Conservation (phyloP, 1,284 basidiomycete species). For the Volvariella surrecta region DNA sequence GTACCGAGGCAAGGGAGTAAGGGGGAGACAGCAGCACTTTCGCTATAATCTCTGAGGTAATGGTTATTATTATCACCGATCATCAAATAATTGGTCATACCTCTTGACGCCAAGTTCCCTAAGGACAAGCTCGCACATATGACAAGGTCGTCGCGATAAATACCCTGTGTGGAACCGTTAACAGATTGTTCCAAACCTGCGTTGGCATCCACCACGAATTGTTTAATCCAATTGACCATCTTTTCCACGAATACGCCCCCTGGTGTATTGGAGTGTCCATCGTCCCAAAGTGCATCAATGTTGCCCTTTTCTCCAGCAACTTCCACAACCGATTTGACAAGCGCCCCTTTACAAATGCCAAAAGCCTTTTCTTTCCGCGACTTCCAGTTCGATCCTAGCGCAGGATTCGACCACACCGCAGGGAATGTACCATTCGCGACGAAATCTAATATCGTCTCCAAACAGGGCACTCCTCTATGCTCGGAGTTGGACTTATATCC, state of each 20-base stretch:
- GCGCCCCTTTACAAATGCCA: conserved; percentile 73
- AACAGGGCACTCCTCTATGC: conserved; percentile 47
- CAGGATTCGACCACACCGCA: conserved; percentile 45
- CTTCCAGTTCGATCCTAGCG: conserved; percentile 18
- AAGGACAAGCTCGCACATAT: conserved; percentile 78
- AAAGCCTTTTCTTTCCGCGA: conserved; percentile 53
- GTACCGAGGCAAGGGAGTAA: conserved; percentile 38
- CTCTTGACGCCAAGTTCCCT: conserved; percentile 74
- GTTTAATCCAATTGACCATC: conserved; percentile 73
- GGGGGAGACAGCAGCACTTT: conserved; percentile 49
- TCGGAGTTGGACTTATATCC: conserved; percentile 51
- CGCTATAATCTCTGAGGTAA: conserved; percentile 51
- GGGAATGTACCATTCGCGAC: conserved; percentile 63
- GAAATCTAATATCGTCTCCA: conserved; percentile 60
- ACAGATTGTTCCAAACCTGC: conserved; percentile 10
- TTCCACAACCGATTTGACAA: conserved; percentile 81
- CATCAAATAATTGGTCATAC: conserved; percentile 30
- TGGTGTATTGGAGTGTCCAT: conserved; percentile 42
- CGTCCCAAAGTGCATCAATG: conserved; percentile 65
- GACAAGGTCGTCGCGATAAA: conserved; percentile 61
- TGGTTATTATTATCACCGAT: conserved; percentile 5
- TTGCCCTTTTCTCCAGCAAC: conserved; percentile 78
- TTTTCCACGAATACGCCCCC: conserved; percentile 66
- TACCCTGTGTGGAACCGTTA: conserved; percentile 6
- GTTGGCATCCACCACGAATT: conserved; percentile 31